Base-by-base conservation (phyloP, 2,329 filamentous ascomycete species). In the Arthrinium puccinioides region DNA sequence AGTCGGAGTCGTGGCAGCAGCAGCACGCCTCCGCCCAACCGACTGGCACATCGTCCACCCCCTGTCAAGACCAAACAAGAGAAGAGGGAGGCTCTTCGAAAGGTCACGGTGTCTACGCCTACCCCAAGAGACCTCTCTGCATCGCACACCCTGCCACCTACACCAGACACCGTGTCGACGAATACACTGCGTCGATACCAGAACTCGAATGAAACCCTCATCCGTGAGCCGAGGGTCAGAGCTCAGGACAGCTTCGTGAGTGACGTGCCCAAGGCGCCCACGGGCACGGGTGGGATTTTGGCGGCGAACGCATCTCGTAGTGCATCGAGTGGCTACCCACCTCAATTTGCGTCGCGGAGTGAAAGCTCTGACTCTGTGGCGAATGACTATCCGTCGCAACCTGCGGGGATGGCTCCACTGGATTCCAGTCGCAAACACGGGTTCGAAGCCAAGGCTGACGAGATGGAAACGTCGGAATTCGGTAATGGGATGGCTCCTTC, bases 151-250 rank as follows among this genome's bases (percentile, higher is more conserved):
- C 56, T 78, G 2, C 75, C 75, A 9, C 75, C 75, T 0, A 79
- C 75, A 0, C 75, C 75, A 0, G 74, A 79, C 45, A 79, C 75
- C 0, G 72, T 77, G 15, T 75, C 74, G 2, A 75, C 71, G 3
- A 70, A 70, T 2, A 74, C 72, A 0, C 59, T 79, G 23, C 62
- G 66, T 6, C 62, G 64, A 11, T 70, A 66, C 41, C 64, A 74
- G 43, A 65, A 62, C 32, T 76, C 72, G 0, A 64, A 67, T 37
- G 73, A 77, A 29, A 67, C 65, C 0, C 50, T 72, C 1, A 53
- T 58, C 0, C 60, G 53, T 7, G 56, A 59, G 4, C 54, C 51
- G 3, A 50, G 43, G 1, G 29, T 45, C 4, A 47, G 45, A 2
- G 48, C 52, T 11, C 58, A 62, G 30, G 55, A 50, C 9, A 60